These are phyloP conservation scores for Boletus edulis DNA, from an alignment of 768 basidiomycete species.

Conservation along the genomic window DNA sequence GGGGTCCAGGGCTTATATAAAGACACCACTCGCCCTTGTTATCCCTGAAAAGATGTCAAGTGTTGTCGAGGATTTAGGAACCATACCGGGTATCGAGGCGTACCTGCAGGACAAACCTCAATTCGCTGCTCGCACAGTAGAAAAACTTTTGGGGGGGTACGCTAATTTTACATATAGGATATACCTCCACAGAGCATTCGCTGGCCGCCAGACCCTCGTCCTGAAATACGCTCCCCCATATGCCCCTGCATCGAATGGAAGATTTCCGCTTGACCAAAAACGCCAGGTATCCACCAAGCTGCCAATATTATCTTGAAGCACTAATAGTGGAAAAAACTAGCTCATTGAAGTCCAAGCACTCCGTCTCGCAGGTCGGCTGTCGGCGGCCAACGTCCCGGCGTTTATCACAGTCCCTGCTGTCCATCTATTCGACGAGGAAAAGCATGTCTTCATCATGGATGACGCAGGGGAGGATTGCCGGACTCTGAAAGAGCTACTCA, in stretches of 20 bases:
- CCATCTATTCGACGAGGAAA: slow-evolving; percentile 47
- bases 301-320: neutral
- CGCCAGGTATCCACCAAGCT: slow-evolving; percentile 47
- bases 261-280: slow-evolving; percentile 38
- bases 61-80: slow-evolving; percentile 25
- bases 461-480: slow-evolving; percentile 45
- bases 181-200: slow-evolving; percentile 37
- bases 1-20: too few species aligned
- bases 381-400: slow-evolving; percentile 30
- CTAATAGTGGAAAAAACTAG: slow-evolving; percentile 36
- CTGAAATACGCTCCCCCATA: slow-evolving; percentile 58
- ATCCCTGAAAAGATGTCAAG: slow-evolving; percentile 14
- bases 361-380: slow-evolving; percentile 37
- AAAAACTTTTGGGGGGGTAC: slow-evolving; percentile 48
- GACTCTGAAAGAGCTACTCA: slow-evolving; percentile 42
- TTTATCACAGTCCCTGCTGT: slow-evolving; percentile 49
- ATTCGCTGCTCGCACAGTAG: slow-evolving; percentile 43
- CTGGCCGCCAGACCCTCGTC: slow-evolving; percentile 47
- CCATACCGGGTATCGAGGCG: slow-evolving; percentile 28
- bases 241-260: slow-evolving; percentile 24
- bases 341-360: slow-evolving; percentile 48
- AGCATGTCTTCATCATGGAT: slow-evolving; percentile 58
- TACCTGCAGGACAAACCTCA: slow-evolving; percentile 46
- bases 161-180: slow-evolving; percentile 61
- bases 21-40: too few species aligned